Base-by-base conservation (phyloP, 805 yeast genomes). In the Suhomyces kilbournensis region DNA sequence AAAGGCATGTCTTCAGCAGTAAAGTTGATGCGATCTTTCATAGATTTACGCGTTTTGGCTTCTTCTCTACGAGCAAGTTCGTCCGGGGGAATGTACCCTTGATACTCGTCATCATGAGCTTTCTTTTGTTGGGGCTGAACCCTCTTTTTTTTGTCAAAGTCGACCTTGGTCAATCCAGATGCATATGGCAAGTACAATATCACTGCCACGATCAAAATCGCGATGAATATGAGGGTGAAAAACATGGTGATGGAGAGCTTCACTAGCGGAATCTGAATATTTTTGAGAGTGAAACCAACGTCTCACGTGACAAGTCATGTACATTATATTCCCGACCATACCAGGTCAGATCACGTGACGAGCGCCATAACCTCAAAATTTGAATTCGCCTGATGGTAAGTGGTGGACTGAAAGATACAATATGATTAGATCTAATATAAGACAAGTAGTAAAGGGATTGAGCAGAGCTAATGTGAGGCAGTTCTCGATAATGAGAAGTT, bases 91-190 rank as follows among this genome's bases (percentile, higher is more conserved):
- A 72, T 56, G 57, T 75, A 75, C 1, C 76, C 78, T 25, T 62
- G 50, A 40, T 59, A 53, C 8, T 59, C 62, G 25, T 49, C 53
- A 32, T 43, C 40, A 6, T 6, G 39, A 15, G 20, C 43, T 17
- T 23, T 20, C 23, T 19, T 15, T 35, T 26, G 39, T 47, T 7
- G 22, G 45, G 23, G 19, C n/a, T 47, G 30, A 49, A 48, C 48
- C 51, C 46, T 44, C 52, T 46, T 46, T 20, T 55, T 35, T 47
- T 51, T 46, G 28, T 49, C 57, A 48, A 60, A 62, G 15, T 69
- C 65, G 9, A 74, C 57, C 47, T 74, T 71, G 3, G 83, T 80
- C 47, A 82, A 62, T 3, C 84, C 84, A 4, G 82, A 75, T 12
- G 77, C 55, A 48, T 76, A 66, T 5, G 88, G 88, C 34, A 83